Conservation (phyloP, 2,329 filamentous ascomycete genomes). For the Aspergillus terreus region DNA sequence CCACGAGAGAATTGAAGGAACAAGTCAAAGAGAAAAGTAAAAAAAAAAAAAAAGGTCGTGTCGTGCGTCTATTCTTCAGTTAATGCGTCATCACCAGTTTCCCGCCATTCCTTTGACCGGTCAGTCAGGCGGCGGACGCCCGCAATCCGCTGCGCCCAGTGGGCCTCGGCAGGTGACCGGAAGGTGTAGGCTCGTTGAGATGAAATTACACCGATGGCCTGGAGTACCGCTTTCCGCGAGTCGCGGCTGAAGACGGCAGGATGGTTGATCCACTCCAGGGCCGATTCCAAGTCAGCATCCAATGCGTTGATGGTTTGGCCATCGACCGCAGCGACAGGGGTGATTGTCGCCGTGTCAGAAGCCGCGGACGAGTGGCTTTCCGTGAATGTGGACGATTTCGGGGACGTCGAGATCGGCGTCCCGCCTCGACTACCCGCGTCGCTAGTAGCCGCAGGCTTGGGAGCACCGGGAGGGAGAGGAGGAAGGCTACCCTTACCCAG, state of each 20-base stretch:
- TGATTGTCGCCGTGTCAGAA: constrained; percentile 45
- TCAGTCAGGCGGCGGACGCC: constrained; percentile 81
- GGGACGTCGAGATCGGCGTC: constrained; percentile 36
- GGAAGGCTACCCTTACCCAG: constrained; percentile 92
- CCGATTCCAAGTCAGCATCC: constrained; percentile 84
- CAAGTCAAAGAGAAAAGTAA: background rate
- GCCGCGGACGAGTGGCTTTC: constrained; percentile 32
- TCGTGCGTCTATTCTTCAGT: constrained; percentile 46
- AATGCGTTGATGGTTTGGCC: constrained; percentile 75
- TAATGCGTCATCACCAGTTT: constrained; percentile 71
- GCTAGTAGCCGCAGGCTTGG: constrained; percentile 44
- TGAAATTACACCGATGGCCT: constrained; percentile 94
- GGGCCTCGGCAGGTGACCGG: constrained; percentile 79
- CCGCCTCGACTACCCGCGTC: constrained; percentile 37
- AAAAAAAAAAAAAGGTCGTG: constrained; percentile 7
- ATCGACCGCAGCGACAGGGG: constrained; percentile 73
- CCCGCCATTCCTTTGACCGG: constrained; percentile 85
- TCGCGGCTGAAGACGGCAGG: constrained; percentile 92
- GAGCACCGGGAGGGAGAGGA: constrained; percentile 63
- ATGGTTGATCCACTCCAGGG: constrained; percentile 96
- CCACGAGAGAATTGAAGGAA: constrained; percentile 10
- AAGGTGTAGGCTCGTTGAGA: constrained; percentile 93
- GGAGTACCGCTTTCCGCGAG: constrained; percentile 89
- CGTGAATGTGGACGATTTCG: constrained; percentile 31
- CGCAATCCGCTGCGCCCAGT: constrained; percentile 80